Evolutionary conservation across 805 yeast species (phyloP).

Genomic region (Wickerhamomyces hampshirensis): DNA sequence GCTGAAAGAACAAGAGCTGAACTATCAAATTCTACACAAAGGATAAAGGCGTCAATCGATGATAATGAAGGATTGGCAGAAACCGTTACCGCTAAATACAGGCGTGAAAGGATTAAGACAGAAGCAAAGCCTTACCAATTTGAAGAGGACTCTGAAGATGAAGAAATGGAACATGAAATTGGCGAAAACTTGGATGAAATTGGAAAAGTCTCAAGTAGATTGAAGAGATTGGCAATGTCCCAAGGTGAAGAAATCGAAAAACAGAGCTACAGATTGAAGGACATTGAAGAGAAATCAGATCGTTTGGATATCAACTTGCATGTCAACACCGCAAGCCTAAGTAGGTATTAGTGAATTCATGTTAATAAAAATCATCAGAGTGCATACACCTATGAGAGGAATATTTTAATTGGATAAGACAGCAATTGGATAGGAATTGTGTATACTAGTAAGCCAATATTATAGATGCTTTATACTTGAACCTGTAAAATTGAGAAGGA

Average conservation of each 20-base stretch:
- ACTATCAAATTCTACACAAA: constrained; percentile 60
- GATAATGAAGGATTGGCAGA: constrained; percentile 30
- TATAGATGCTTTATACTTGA: too few relatives aligned
- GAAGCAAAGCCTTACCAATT: constrained; percentile 72
- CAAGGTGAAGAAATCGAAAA: constrained; percentile 73
- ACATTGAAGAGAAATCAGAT: constrained; percentile 81
- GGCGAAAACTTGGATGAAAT: constrained; percentile 81
- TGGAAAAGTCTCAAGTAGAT: constrained; percentile 57
- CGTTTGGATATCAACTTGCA: constrained; percentile 79
- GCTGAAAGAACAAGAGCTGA: constrained; percentile 57
- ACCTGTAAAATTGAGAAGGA: too few relatives aligned
- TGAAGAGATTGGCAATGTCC: constrained; percentile 66
- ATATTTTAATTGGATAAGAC: too few relatives aligned
- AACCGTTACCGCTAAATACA: constrained; percentile 31
- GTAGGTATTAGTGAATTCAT: constrained; percentile 30
- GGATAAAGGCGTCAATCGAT: constrained; percentile 59
- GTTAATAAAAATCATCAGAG: constrained; percentile 27
- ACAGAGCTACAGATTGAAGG: constrained; percentile 69
- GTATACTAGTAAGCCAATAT: too few relatives aligned
- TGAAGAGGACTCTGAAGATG: constrained; percentile 90
- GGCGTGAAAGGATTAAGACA: constrained; percentile 31
- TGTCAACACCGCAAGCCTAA: constrained; percentile 64
- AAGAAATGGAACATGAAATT: constrained; percentile 84
- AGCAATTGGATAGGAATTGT: too few relatives aligned
- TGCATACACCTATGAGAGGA: too few relatives aligned